phyloP scores from a whole-genome alignment of 108 stramenopile species.

The Epithemia pelagica region DNA sequence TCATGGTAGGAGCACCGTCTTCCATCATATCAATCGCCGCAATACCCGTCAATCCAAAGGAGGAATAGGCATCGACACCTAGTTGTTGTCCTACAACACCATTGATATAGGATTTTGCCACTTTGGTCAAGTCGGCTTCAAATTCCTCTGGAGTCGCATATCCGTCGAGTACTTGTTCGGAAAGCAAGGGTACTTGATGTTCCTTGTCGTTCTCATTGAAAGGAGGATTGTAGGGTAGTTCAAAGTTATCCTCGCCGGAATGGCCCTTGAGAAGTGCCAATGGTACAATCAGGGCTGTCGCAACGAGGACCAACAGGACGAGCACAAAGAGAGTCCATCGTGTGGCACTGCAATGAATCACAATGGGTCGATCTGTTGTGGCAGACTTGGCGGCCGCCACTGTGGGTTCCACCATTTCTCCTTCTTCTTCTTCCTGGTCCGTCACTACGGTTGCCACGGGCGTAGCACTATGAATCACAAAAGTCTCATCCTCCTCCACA shows the following conservation, averaged over 20 bases:
- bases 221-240: background rate
- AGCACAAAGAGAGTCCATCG: background rate
- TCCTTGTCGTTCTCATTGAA: too few species aligned
- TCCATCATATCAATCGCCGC: background rate
- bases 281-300: background rate
- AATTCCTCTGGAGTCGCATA: background rate
- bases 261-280: background rate
- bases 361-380: too few species aligned
- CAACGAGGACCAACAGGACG: background rate
- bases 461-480: too few species aligned
- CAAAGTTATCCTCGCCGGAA: background rate
- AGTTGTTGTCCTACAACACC: background rate
- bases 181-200: background rate
- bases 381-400: too few species aligned
- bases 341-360: background rate
- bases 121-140: conserved; percentile 1
- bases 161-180: conserved; percentile 1
- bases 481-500: too few species aligned
- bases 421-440: too few species aligned
- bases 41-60: background rate
- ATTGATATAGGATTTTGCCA: conserved; percentile 1
- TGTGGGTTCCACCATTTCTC: too few species aligned
- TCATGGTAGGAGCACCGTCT: background rate
- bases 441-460: too few species aligned
- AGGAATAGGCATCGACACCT: background rate